phyloP scores from a whole-genome alignment of 371 early-diverging fungal genomes.

The Mucor ambiguus region DNA sequence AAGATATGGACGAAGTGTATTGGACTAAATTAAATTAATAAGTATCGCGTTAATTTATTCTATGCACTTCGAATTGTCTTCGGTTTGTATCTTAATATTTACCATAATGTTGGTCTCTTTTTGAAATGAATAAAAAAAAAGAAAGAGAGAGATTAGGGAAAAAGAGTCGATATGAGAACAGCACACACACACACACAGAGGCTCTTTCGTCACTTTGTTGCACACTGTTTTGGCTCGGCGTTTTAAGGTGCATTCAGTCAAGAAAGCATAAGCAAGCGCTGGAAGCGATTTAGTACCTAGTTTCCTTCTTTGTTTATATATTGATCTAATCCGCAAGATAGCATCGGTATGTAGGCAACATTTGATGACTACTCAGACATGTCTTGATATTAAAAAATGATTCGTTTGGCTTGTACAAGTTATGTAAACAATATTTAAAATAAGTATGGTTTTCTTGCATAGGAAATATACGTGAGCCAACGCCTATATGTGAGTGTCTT shows the following conservation, averaged over 20 bases:
- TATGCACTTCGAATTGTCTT: background rate
- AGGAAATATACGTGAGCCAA: background rate
- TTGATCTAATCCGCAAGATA: background rate
- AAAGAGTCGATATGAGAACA: background rate
- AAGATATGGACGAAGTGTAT: slow-evolving; percentile 95
- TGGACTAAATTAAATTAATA: slow-evolving; percentile 68
- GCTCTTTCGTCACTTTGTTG: slow-evolving; percentile 8
- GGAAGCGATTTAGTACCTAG: background rate
- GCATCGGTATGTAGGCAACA: slow-evolving; percentile 9
- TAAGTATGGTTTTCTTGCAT: background rate
- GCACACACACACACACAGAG: background rate
- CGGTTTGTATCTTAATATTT: slow-evolving; percentile 8
- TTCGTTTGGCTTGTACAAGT: background rate
- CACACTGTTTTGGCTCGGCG: background rate
- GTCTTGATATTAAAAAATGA: background rate
- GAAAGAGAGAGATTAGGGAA: background rate
- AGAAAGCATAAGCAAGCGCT: background rate
- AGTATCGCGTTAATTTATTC: background rate
- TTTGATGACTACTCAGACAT: slow-evolving; percentile 1
- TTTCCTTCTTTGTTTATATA: background rate
- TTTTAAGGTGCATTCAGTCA: background rate
- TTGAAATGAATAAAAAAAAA: background rate
- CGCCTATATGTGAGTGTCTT: background rate
- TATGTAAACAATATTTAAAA: slow-evolving; percentile 7
- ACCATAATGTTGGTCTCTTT: slow-evolving; percentile 3